Conservation (phyloP, 148 eudicot species). For the Nyssa sinensis region DNA sequence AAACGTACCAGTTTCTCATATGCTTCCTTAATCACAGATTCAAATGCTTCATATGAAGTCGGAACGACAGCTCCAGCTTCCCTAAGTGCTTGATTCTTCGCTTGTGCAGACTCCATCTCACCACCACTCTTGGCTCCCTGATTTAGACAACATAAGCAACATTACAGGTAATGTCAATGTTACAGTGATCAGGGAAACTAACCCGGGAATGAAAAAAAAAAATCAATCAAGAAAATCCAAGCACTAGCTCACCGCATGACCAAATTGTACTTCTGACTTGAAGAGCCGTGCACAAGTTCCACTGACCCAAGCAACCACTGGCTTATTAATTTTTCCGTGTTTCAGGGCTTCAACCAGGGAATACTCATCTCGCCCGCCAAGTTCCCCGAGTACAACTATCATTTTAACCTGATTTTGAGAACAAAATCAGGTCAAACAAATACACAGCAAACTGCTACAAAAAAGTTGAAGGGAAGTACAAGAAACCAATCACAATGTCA, state of each 20-base stretch:
- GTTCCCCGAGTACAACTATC: conserved; percentile 97
- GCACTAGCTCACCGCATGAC: conserved; percentile 80
- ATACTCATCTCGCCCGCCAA: conserved; percentile 98
- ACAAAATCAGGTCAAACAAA: conserved; percentile 16
- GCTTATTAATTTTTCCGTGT: conserved; percentile 89
- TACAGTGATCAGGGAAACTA: background rate
- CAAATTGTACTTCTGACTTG: conserved; percentile 99
- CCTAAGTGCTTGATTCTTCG: conserved; percentile 86
- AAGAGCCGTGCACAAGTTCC: conserved; percentile 98
- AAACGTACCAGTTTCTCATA: conserved; percentile 67
- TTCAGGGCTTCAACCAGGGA: conserved; percentile 97
- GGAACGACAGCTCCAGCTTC: conserved; percentile 97
- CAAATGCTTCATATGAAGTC: conserved; percentile 89
- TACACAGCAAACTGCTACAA: background rate
- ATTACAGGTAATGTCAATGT: background rate
- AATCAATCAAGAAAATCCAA: background rate
- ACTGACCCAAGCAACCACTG: conserved; percentile 99
- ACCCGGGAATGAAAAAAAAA: background rate
- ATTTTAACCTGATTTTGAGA: conserved; percentile 65
- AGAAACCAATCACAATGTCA: background rate
- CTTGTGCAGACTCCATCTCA: conserved; percentile 97
- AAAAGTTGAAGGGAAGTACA: background rate
- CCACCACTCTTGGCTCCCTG: conserved; percentile 99
- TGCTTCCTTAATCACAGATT: conserved; percentile 74
- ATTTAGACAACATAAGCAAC: conserved; percentile 10